A percentile compares a stretch with the other conserved stretches of the same genome.
These are phyloP conservation scores for Pestalotiopsis sp. DNA, from an alignment of 2,329 filamentous ascomycete genomes.

Conservation along the genomic window DNA sequence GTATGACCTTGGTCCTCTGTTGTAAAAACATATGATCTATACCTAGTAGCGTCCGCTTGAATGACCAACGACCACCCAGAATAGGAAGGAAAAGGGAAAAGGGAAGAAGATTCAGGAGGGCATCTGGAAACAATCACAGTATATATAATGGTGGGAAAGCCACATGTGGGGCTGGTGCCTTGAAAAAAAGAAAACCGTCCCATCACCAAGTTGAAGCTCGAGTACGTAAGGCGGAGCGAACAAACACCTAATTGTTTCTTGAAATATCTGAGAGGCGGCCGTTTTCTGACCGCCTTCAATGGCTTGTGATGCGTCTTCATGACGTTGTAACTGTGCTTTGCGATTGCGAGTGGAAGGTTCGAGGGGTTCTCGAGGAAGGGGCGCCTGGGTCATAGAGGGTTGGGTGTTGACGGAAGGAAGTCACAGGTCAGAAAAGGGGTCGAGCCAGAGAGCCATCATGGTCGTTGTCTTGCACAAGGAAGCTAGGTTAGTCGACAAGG, in stretches of 20 bases:
- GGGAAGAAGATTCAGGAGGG: neutral
- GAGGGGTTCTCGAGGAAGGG: slow-evolving; percentile 5
- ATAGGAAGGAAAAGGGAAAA: neutral
- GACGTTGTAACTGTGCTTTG: slow-evolving; percentile 3
- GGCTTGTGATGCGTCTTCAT: slow-evolving; percentile 2
- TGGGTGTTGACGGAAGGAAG: slow-evolving; percentile 1
- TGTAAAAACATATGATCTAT: neutral
- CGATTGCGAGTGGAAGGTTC: neutral
- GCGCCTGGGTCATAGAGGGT: slow-evolving; percentile 1
- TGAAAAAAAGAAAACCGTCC: neutral
- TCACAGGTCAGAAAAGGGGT: neutral
- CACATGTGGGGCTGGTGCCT: slow-evolving; percentile 2
- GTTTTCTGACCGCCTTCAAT: neutral
- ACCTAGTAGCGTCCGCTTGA: neutral
- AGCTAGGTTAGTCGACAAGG: neutral
- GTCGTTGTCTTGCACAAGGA: neutral
- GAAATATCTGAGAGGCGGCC: neutral
- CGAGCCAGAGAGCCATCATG: neutral
- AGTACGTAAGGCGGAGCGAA: neutral
- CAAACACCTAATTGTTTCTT: neutral
- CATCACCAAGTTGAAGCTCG: neutral
- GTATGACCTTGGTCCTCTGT: neutral
- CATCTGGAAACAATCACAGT: neutral
- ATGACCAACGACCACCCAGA: neutral
- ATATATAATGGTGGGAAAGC: slow-evolving; percentile 7